A percentile compares a stretch with the other conserved stretches of the same genome.
These are phyloP conservation scores for Phanerochaete sordida DNA, from an alignment of 768 basidiomycete genomes.

Conservation along the genomic window DNA sequence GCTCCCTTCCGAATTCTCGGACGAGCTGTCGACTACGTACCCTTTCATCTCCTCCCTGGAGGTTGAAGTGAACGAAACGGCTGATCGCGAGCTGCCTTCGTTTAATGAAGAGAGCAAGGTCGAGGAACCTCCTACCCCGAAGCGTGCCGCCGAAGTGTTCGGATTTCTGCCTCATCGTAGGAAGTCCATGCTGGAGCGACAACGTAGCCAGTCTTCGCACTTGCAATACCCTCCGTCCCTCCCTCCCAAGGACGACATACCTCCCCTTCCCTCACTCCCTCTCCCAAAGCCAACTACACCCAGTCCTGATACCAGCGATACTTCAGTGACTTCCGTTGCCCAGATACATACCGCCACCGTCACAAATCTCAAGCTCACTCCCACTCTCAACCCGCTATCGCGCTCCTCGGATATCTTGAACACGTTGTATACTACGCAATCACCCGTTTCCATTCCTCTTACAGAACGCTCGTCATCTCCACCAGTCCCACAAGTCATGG, in stretches of 20 bases:
- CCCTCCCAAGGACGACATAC: background rate
- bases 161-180: slow-evolving; percentile 58
- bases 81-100: slow-evolving; percentile 18
- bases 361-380: slow-evolving; percentile 22
- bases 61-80: slow-evolving; percentile 60
- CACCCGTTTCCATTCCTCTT: background rate
- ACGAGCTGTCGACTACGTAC: slow-evolving; percentile 29
- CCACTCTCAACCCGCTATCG: slow-evolving; percentile 10
- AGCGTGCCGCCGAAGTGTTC: slow-evolving; percentile 73
- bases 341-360: slow-evolving; percentile 26
- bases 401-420: slow-evolving; percentile 16
- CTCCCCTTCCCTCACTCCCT: background rate
- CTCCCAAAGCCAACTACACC: slow-evolving; percentile 7
- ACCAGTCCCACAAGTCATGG: background rate
- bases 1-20: slow-evolving; percentile 41
- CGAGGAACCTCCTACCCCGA: slow-evolving; percentile 46
- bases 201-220: slow-evolving; percentile 30
- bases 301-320: slow-evolving; percentile 20
- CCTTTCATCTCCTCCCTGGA: slow-evolving; percentile 70
- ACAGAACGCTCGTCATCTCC: background rate
- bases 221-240: slow-evolving; percentile 5
- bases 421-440: slow-evolving; percentile 7
- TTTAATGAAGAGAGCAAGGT: background rate
- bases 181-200: slow-evolving; percentile 33
- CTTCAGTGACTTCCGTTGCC: slow-evolving; percentile 13